Conservation (phyloP, 2,329 filamentous ascomycete species). For the Coniochaeta ligniaria region DNA sequence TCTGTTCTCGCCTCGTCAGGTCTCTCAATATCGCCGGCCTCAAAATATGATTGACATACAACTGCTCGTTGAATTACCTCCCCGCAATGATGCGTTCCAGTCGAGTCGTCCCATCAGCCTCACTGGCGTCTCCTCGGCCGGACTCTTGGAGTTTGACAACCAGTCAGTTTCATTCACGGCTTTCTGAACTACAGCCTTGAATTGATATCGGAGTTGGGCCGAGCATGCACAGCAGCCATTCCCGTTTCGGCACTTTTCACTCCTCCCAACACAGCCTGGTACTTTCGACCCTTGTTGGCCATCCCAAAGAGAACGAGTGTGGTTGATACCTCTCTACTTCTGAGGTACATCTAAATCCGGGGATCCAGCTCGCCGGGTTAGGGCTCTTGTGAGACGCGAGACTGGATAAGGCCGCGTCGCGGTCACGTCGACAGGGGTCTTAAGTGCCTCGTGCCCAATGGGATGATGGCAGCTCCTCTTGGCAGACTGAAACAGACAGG, state of each 20-base stretch:
- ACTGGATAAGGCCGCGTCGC: slow-evolving; percentile 10
- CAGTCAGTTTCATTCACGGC: neutral
- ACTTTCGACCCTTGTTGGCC: neutral
- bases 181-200: neutral
- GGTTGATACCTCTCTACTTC: neutral
- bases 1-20: too few species aligned
- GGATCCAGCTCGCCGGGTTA: neutral
- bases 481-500: slow-evolving; percentile 8
- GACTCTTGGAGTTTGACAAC: neutral
- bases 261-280: neutral
- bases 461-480: neutral
- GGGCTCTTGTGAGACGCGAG: neutral
- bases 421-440: slow-evolving; percentile 12
- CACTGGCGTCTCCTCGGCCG: neutral
- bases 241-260: neutral
- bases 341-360: neutral
- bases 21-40: too few species aligned
- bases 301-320: too few species aligned
- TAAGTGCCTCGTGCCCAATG: slow-evolving; percentile 18
- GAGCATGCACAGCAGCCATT: neutral
- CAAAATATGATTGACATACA: too few species aligned
- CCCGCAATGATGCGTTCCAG: neutral
- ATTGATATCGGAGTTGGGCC: neutral
- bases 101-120: neutral
- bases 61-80: neutral